Conservation (phyloP, 108 stramenopile species). For the Pseudonitzschia pungens region DNA sequence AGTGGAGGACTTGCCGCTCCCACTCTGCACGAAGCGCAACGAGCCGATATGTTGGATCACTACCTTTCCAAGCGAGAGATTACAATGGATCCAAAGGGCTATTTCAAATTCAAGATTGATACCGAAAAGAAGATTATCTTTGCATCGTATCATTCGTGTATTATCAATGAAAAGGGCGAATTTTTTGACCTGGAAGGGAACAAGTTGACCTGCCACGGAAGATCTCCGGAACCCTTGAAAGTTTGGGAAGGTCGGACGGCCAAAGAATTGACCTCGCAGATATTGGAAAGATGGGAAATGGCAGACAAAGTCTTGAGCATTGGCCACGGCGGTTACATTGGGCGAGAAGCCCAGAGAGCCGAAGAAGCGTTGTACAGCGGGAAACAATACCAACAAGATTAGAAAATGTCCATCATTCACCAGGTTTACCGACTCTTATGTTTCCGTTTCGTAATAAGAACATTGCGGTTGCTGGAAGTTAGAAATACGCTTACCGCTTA, state of each 20-base stretch:
- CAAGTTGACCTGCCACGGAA: slow-evolving; percentile 40
- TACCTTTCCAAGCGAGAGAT: slow-evolving; percentile 40
- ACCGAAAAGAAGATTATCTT: slow-evolving; percentile 26
- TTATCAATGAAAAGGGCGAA: slow-evolving; percentile 58
- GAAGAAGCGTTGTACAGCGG: slow-evolving; percentile 42
- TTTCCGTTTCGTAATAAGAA: too few relatives aligned
- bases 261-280: slow-evolving; percentile 47
- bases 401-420: too few relatives aligned
- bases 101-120: slow-evolving; percentile 47
- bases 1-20: slow-evolving; percentile 2
- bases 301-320: slow-evolving; percentile 30
- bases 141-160: slow-evolving; percentile 51
- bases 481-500: too few relatives aligned
- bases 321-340: slow-evolving; percentile 58
- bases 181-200: slow-evolving; percentile 55
- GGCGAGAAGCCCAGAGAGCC: slow-evolving; percentile 56
- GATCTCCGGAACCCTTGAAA: slow-evolving; percentile 44
- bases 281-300: slow-evolving; percentile 54
- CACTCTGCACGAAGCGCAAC: background rate
- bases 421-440: too few relatives aligned
- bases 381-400: slow-evolving; percentile 49
- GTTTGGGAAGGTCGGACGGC: slow-evolving; percentile 50
- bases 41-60: slow-evolving; percentile 34
- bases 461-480: too few relatives aligned
- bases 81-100: slow-evolving; percentile 54